Evolutionary conservation across 192 early-diverging fungal genomes (phyloP), one percentile per base, ranked within the genome.

Genomic region (Coemansia sp.): DNA sequence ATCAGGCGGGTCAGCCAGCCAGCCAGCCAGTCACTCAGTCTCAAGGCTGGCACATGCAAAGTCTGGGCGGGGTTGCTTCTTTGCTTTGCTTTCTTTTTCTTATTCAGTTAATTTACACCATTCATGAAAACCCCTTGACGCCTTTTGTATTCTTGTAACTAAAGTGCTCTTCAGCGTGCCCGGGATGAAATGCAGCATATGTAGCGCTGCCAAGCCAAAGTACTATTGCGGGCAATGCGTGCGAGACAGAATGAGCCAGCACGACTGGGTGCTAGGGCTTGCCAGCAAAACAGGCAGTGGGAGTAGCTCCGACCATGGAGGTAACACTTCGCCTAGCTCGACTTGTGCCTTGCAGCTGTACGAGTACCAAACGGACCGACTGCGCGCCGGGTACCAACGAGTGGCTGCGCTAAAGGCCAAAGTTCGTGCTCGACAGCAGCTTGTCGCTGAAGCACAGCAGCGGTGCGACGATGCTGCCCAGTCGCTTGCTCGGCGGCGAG

Each of bases 161-260:
- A 49, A 31, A 38, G 18, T 34, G 49, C 41, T 65, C 24, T 57
- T 15, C 51, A 54, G 51, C 24, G 55, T 59, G 27, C 57, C 33
- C 61, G 61, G 61, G 20, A 86, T 86, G 85, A 73, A 86, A 79
- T 86, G 85, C 72, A 51, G 68, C 60, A 66, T 75, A 22, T 86
- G 85, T 55, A 76, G 64, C 29, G 63, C 65, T 15, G 38, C 42
- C 24, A 76, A 63, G 44, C 41, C 65, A 47, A 73, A 66, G 27
- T 63, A 67, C 66, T 86, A 79, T 60, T 86, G 85, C 61, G 71
- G 66, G 18, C 66, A 51, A 10, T 86, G 85, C 63, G 66, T 86
- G 5, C 71, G 72, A 31, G 85, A 86, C 69, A 66, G 78, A 18
- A 31, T 70, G 40, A 41, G 70, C 61, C 78, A 85, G 52, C 78